Percentiles rank a stretch among this genome's conserved stretches.
Evolutionary conservation across 768 basidiomycete genomes (phyloP).

Genomic region (Phylloporus arenicola): DNA sequence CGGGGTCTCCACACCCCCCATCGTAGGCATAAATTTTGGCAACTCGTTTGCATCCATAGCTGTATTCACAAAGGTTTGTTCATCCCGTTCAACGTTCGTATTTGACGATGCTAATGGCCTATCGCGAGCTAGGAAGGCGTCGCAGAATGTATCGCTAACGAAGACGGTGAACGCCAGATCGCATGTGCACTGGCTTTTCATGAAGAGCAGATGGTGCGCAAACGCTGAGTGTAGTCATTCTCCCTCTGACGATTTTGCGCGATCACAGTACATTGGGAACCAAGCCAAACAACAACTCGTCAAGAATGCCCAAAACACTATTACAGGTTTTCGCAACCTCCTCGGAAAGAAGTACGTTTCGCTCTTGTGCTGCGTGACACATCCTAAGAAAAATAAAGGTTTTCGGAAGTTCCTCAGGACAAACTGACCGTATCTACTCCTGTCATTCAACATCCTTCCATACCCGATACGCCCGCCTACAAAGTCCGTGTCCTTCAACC

Average conservation of each 20-base stretch:
- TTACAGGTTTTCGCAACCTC: constrained; percentile 90
- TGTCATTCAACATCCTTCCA: constrained; percentile 70
- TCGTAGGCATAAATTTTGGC: constrained; percentile 95
- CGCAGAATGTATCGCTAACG: constrained; percentile 94
- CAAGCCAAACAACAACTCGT: constrained; percentile 92
- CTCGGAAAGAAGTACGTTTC: constrained; percentile 81
- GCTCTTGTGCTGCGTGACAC: neutral
- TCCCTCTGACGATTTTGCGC: constrained; percentile 3
- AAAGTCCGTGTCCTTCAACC: constrained; percentile 77
- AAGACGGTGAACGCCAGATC: constrained; percentile 98
- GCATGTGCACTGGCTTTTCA: constrained; percentile 89
- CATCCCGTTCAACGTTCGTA: neutral
- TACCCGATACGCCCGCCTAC: constrained; percentile 73
- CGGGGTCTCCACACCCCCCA: constrained; percentile 41
- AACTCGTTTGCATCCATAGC: constrained; percentile 94
- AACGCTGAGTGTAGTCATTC: neutral
- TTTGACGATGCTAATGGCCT: neutral
- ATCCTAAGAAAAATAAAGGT: constrained; percentile 38
- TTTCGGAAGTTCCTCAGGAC: constrained; percentile 65
- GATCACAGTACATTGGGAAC: constrained; percentile 85
- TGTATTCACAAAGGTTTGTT: constrained; percentile 82
- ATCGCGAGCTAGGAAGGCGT: constrained; percentile 63
- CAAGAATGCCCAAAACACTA: constrained; percentile 91
- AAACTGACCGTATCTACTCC: constrained; percentile 53
- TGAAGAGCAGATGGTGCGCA: constrained; percentile 85